These are phyloP conservation scores for Nothophytophthora sp. DNA, from an alignment of 352 stramenopile species.

Conservation along the genomic window DNA sequence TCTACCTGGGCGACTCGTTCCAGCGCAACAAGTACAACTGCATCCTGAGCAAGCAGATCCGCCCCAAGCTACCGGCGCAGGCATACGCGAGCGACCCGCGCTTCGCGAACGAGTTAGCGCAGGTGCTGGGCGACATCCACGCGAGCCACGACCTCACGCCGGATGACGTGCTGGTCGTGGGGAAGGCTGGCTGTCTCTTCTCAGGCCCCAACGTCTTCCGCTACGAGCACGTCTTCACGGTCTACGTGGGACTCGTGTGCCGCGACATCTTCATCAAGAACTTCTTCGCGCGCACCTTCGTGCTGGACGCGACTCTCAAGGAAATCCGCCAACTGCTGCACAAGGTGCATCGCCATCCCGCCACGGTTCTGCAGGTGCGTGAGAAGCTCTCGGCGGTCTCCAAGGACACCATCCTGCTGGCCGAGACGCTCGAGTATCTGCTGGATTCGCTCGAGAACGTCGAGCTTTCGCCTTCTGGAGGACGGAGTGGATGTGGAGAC, in stretches of 20 bases:
- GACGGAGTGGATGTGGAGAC: conserved; percentile 3
- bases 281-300: conserved; percentile 96
- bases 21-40: conserved; percentile 98
- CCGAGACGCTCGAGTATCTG: conserved; percentile 97
- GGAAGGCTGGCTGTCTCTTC: conserved; percentile 92
- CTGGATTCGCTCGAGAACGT: conserved; percentile 95
- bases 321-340: conserved; percentile 93
- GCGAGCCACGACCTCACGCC: conserved; percentile 94
- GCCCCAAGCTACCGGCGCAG: conserved; percentile 93
- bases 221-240: conserved; percentile 95
- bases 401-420: conserved; percentile 95
- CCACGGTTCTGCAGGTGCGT: conserved; percentile 81
- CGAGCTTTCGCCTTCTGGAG: conserved; percentile 26
- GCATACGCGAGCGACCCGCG: conserved; percentile 95
- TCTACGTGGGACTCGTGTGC: conserved; percentile 95
- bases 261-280: conserved; percentile 98
- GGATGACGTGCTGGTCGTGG: conserved; percentile 96
- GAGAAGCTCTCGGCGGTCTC: conserved; percentile 91
- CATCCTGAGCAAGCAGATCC: conserved; percentile 97
- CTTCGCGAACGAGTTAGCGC: conserved; percentile 97
- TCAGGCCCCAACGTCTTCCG: conserved; percentile 95
- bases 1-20: conserved; percentile 95
- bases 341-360: conserved; percentile 84
- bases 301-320: conserved; percentile 96
- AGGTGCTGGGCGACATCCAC: conserved; percentile 94